Conservation (phyloP, 164 flowering plant genomes). For the Santalum album region DNA sequence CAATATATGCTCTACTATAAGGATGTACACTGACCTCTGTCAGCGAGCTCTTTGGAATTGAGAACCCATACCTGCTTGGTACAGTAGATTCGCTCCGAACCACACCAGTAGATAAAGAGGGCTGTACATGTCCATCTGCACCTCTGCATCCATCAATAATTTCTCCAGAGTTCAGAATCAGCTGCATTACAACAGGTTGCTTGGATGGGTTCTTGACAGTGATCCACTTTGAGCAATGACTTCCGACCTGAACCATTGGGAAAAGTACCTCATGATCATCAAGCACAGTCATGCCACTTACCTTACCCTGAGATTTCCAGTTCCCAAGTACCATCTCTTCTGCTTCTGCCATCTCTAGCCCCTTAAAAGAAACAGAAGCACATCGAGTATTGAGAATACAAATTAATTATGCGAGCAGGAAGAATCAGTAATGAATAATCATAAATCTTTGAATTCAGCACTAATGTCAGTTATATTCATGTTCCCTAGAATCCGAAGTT, state of each 20-base stretch:
- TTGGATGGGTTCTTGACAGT: slow-evolving; percentile 65
- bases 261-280: slow-evolving; percentile 56
- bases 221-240: slow-evolving; percentile 47
- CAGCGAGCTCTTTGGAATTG: slow-evolving; percentile 41
- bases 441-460: no score
- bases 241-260: slow-evolving; percentile 56
- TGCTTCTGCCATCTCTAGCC: slow-evolving; percentile 27
- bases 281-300: slow-evolving; percentile 47
- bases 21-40: slow-evolving; percentile 73
- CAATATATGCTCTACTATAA: slow-evolving; percentile 44
- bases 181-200: slow-evolving; percentile 69
- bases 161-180: slow-evolving; percentile 59
- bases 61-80: slow-evolving; percentile 47
- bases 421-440: no score
- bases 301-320: slow-evolving; percentile 64
- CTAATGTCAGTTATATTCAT: no score
- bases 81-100: slow-evolving; percentile 17
- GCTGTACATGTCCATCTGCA: slow-evolving; percentile 22
- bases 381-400: not conserved
- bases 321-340: slow-evolving; percentile 53
- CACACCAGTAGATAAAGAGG: slow-evolving; percentile 25
- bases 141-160: slow-evolving; percentile 49
- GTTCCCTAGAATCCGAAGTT: no score
- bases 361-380: slow-evolving; percentile 24
- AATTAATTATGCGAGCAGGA: no score